Conservation (phyloP, 257 asterid genomes). For the Datura wrightii region DNA sequence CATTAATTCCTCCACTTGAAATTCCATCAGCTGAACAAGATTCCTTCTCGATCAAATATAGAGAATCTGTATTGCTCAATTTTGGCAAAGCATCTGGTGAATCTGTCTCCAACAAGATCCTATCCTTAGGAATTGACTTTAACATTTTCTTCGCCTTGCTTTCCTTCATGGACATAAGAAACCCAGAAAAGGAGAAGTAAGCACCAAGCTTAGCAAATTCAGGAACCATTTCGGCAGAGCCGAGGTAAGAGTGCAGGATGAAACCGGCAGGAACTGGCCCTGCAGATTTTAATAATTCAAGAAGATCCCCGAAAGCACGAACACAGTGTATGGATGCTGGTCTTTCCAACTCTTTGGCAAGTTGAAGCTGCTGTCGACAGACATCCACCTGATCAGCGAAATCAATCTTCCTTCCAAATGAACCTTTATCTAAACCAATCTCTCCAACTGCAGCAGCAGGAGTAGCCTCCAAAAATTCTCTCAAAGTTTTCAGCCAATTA, state of each 20-base stretch:
- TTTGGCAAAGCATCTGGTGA: slow-evolving; percentile 89
- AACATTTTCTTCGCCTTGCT: slow-evolving; percentile 90
- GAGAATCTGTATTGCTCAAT: slow-evolving; percentile 39
- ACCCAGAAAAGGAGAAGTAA: slow-evolving; percentile 93
- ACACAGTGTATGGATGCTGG: slow-evolving; percentile 96
- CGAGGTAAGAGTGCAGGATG: slow-evolving; percentile 83
- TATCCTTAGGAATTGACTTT: slow-evolving; percentile 71
- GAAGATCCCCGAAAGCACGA: slow-evolving; percentile 89
- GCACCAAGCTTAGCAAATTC: slow-evolving; percentile 80
- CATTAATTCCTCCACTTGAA: slow-evolving; percentile 32
- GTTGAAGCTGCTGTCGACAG: slow-evolving; percentile 78
- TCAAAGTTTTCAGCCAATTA: slow-evolving; percentile 67
- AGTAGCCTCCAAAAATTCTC: slow-evolving; percentile 58
- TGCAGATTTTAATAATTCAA: slow-evolving; percentile 66
- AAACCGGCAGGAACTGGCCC: slow-evolving; percentile 93
- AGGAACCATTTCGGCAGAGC: slow-evolving; percentile 96
- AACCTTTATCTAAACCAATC: slow-evolving; percentile 95
- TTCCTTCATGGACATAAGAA: slow-evolving; percentile 84
- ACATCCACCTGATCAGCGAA: slow-evolving; percentile 73
- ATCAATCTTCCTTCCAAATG: slow-evolving; percentile 69
- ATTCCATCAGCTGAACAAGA: slow-evolving; percentile 32
- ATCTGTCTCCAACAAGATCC: slow-evolving; percentile 95
- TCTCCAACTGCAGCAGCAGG: slow-evolving; percentile 96
- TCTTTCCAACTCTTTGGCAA: slow-evolving; percentile 74
- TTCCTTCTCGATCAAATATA: slow-evolving; percentile 46